Percentiles rank a stretch among this genome's conserved stretches.
Conservation (phyloP, 495 filamentous ascomycete species). For the Delitschia confertaspora region DNA sequence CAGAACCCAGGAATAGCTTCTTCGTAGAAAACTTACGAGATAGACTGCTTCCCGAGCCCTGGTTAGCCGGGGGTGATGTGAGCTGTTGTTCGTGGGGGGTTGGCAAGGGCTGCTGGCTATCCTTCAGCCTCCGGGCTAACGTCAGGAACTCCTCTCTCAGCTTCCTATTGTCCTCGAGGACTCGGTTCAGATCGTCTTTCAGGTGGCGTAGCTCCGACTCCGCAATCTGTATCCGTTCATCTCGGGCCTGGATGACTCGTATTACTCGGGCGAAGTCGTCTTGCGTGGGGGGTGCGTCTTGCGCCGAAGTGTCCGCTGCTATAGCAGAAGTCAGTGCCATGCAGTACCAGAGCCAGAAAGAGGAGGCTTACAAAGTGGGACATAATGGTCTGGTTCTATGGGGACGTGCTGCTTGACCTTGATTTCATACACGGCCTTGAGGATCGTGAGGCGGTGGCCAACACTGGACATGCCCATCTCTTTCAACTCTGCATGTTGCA, state of each 20-base stretch:
- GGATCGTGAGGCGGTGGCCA: constrained; percentile 85
- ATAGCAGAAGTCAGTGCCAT: constrained; percentile 17
- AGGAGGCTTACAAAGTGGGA: constrained; percentile 70
- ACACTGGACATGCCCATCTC: constrained; percentile 89
- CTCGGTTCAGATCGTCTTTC: constrained; percentile 36
- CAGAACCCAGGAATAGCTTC: constrained; percentile 72
- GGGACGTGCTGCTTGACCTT: constrained; percentile 87
- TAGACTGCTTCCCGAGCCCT: constrained; percentile 43
- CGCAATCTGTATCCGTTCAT: constrained; percentile 71
- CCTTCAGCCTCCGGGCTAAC: constrained; percentile 79
- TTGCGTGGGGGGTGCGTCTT: constrained; percentile 76
- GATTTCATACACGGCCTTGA: constrained; percentile 90
- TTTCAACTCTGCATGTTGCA: constrained; percentile 87
- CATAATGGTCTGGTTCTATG: constrained; percentile 86
- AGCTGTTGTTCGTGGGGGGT: constrained; percentile 40
- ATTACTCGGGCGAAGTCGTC: constrained; percentile 86
- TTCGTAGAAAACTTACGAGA: constrained; percentile 85
- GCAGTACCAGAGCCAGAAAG: not conserved
- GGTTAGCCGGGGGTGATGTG: constrained; percentile 31
- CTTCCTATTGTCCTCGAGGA: constrained; percentile 67
- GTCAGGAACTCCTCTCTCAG: constrained; percentile 86
- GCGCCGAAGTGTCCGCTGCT: constrained; percentile 84
- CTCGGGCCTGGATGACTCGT: constrained; percentile 73
- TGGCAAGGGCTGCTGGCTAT: constrained; percentile 80
- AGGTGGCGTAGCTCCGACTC: constrained; percentile 74